Base-by-base conservation (phyloP, 768 basidiomycete species). In the Podaxis mareebaensis region DNA sequence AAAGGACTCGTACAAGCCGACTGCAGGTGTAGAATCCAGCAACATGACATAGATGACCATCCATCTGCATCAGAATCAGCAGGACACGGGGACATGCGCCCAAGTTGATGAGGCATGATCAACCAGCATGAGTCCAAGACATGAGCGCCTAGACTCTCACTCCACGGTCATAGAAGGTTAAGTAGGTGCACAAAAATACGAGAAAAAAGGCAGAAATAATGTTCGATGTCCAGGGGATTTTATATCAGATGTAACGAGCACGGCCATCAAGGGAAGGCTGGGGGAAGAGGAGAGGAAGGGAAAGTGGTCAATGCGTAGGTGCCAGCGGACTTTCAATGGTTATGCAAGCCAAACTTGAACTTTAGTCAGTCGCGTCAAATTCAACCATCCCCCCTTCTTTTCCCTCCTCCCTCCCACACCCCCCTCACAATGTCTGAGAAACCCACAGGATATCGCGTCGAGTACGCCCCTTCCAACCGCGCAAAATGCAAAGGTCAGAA, bases 401-500 rank as follows among this genome's bases (percentile, higher is more conserved):
- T 70, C 66, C 69, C 65, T 67, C 66, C 67, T 65, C 62, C 67
- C 65, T 67, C 61, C 64, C 61, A 62, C 64, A 48, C 46, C 64
- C 57, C 64, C 66, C 42, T 65, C 56, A 64, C 66, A 53, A 83
- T 81, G 79, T 69, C 81, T 57, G 78, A 81, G 60, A 87, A 82
- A 75, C 81, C 83, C 61, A 75, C 79, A 51, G 88, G 88, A 65
- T 93, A 93, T 77, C 86, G 92, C 67, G 78, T 93, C 46, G 92
- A 93, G 75, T 92, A 92, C 75, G 86, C 92, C 57, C 64, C 76
- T 51, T 87, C 85, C 61, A 80, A 76, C 64, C 82, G 91, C 63
- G 80, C 91, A 39, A 90, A 90, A 77, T 93, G 91, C 78, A 92
- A 91, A 80, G 92, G 91, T 89, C 64, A 57, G 81, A 69, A 66